These are phyloP conservation scores for Geum urbanum DNA, from an alignment of 306 rosid genomes.

Conservation along the genomic window DNA sequence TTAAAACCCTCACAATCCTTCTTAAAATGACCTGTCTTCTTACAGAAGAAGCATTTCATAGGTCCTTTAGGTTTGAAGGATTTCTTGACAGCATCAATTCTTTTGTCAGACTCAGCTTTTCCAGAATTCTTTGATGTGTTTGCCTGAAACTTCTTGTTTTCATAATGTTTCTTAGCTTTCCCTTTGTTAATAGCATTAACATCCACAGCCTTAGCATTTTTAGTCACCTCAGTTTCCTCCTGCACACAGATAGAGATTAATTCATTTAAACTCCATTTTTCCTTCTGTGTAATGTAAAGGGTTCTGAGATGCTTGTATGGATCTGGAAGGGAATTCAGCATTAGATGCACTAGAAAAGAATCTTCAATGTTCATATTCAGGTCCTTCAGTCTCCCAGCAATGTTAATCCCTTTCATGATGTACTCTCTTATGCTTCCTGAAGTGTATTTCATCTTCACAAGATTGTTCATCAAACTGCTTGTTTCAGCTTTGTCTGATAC, in stretches of 20 bases:
- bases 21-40: too few species aligned
- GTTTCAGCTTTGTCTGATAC: neutral
- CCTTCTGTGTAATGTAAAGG: neutral
- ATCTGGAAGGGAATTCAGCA: neutral
- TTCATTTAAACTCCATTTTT: neutral
- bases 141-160: neutral
- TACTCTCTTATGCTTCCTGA: neutral
- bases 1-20: too few species aligned
- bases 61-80: too few species aligned
- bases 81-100: too few species aligned
- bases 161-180: neutral
- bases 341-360: too few species aligned
- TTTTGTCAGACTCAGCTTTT: neutral
- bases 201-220: neutral
- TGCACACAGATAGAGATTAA: neutral
- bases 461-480: neutral
- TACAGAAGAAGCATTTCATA: too few species aligned
- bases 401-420: neutral
- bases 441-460: neutral
- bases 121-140: neutral
- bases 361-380: neutral
- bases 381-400: neutral
- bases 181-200: neutral
- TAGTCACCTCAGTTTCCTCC: neutral
- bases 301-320: neutral